phyloP scores from a whole-genome alignment of 768 basidiomycete species.

The Pholiota molesta region DNA sequence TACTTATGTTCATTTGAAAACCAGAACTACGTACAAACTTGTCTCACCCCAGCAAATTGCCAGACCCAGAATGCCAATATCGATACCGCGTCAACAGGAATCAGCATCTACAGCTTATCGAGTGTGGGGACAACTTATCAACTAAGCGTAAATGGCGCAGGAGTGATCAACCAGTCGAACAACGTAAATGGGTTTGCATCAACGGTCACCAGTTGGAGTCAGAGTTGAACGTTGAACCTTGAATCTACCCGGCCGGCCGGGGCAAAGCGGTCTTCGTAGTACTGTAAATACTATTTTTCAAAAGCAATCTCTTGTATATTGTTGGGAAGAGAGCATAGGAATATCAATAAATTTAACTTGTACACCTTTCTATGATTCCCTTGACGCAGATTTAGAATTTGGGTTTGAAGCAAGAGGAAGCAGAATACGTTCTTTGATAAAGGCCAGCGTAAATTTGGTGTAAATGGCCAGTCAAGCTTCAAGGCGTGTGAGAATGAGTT shows the following conservation, averaged over 20 bases:
- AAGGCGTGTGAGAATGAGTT: too few relatives aligned
- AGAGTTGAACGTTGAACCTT: slow-evolving; percentile 10
- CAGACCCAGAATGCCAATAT: slow-evolving; percentile 61
- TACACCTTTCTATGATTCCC: too few relatives aligned
- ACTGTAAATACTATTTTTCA: too few relatives aligned
- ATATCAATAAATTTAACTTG: background rate
- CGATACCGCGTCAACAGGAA: slow-evolving; percentile 44
- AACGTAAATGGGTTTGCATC: slow-evolving; percentile 62
- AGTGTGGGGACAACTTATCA: slow-evolving; percentile 59
- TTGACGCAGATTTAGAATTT: too few relatives aligned
- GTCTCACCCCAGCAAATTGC: slow-evolving; percentile 48
- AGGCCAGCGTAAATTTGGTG: too few relatives aligned
- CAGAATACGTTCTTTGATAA: too few relatives aligned
- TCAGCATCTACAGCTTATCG: slow-evolving; percentile 60
- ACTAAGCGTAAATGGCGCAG: slow-evolving; percentile 52
- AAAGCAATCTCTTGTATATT: too few relatives aligned
- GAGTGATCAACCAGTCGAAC: slow-evolving; percentile 47
- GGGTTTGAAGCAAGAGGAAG: too few relatives aligned
- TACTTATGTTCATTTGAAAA: background rate
- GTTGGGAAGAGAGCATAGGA: too few relatives aligned
- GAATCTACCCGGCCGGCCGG: too few relatives aligned
- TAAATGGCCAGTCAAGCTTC: too few relatives aligned
- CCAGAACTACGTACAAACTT: slow-evolving; percentile 57
- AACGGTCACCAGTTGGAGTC: slow-evolving; percentile 55
- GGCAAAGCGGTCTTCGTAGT: too few relatives aligned